Base-by-base conservation (phyloP, 768 basidiomycete genomes). In the Lentinula aciculospora region DNA sequence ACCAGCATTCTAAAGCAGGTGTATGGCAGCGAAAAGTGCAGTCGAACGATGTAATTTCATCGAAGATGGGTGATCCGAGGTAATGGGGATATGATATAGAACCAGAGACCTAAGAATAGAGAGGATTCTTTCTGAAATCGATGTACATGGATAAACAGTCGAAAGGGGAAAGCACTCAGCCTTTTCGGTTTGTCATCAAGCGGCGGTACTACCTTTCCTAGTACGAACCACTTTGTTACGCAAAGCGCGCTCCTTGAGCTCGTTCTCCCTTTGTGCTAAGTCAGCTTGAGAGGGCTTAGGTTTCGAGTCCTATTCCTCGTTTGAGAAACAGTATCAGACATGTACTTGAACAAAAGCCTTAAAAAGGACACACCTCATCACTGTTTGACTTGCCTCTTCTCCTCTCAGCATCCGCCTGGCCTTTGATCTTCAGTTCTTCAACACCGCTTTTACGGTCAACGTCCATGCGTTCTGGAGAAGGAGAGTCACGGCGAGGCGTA, bases 181-280 rank as follows among this genome's bases (percentile, higher is more conserved):
- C 51, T 27, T 27, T 10, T 13, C 21, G 15, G 9, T 45, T 25
- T 45, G 17, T 23, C 25, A 56, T 48, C 53, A 48, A 36, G 42
- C 60, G 36, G 51, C 56, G 32, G 56, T 60, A 58, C 63, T 70
- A 34, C 66, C 72, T 67, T 87, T 89, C 62, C 89, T 76, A 29
- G 86, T 88, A 66, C 86, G 77, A 54, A 85, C 77, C 46, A 93
- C 91, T 67, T 93, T 93, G 66, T 92, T 92, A 65, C 91, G 80
- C 67, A 93, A 69, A 13, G 90, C 89, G 67, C 74, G 82, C 64
- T 93, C 91, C 67, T 91, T 92, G 59, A 92, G 67, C 65, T 93
- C 91, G 61, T 81, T 91, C 66, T 93, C 91, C 58, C 86, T 71
- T 62, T 74, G 81, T 63, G 83, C 82, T 45, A 93, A 72, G 34